phyloP scores from a whole-genome alignment of 768 basidiomycete genomes.

The Pulveroboletus sp. region DNA sequence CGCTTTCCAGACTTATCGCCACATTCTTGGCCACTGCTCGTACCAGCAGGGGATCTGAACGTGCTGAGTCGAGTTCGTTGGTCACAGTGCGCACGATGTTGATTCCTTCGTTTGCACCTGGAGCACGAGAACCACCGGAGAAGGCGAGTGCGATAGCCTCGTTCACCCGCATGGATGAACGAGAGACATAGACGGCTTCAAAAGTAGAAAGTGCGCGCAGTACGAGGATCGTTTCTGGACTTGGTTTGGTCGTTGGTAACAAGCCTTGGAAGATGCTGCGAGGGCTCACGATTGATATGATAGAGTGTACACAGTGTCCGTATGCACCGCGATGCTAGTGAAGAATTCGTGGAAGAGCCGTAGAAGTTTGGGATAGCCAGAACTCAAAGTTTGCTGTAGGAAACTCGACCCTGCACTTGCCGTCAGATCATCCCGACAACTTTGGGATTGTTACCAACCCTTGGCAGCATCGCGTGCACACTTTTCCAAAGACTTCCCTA shows the following conservation, averaged over 20 bases:
- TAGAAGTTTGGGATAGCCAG: constrained; percentile 82
- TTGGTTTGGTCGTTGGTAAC: constrained; percentile 27
- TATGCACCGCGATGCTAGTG: constrained; percentile 89
- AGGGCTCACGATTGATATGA: constrained; percentile 70
- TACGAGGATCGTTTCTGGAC: constrained; percentile 88
- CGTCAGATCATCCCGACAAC: constrained; percentile 1
- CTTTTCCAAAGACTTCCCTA: constrained; percentile 78
- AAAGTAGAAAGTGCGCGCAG: constrained; percentile 80
- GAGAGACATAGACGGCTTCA: constrained; percentile 84
- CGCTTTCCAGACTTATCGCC: constrained; percentile 61
- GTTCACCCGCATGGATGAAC: constrained; percentile 77
- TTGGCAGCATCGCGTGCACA: constrained; percentile 75
- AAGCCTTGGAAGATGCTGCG: neutral
- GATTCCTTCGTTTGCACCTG: constrained; percentile 70
- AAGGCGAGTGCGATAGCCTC: constrained; percentile 78
- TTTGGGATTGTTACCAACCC: constrained; percentile 40
- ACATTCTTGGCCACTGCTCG: constrained; percentile 74
- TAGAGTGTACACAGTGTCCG: constrained; percentile 86
- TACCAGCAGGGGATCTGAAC: constrained; percentile 77
- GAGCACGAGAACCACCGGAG: constrained; percentile 60
- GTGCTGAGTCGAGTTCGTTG: constrained; percentile 64
- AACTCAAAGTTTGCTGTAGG: constrained; percentile 82
- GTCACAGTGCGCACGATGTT: constrained; percentile 71
- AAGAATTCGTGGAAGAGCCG: constrained; percentile 97
- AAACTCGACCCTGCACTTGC: constrained; percentile 71